Evolutionary conservation across 2,329 filamentous ascomycete species (phyloP).

Genomic region (Proliferodiscus dingleyae): DNA sequence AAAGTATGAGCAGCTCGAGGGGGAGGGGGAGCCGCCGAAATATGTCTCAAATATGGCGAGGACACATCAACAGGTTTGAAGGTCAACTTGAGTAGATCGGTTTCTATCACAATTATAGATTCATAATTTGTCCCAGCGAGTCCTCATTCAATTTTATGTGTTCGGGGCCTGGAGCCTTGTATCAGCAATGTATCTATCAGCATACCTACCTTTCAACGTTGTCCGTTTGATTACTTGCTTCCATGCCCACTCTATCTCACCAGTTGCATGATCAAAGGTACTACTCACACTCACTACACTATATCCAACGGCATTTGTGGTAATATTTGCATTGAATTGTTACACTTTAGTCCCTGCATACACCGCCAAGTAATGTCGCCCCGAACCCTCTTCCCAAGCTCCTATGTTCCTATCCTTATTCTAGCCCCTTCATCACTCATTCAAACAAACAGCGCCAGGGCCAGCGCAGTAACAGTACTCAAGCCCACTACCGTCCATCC

Average conservation of each 20-base stretch:
- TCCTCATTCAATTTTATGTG: too few species aligned
- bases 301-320: not conserved
- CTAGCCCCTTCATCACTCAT: not conserved
- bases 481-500: slow-evolving; percentile 60
- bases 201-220: too few species aligned
- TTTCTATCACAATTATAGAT: too few species aligned
- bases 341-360: not conserved
- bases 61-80: not conserved
- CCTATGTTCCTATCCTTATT: not conserved
- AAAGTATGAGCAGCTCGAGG: not conserved
- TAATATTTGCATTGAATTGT: not conserved
- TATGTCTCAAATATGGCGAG: not conserved
- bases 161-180: too few species aligned
- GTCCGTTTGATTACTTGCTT: too few species aligned
- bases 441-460: slow-evolving; percentile 27
- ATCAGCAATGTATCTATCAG: too few species aligned
- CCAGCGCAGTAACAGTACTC: slow-evolving; percentile 43
- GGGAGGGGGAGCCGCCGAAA: not conserved
- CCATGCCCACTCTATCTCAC: too few species aligned
- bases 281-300: too few species aligned
- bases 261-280: too few species aligned
- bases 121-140: too few species aligned
- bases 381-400: not conserved
- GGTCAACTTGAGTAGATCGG: too few species aligned
- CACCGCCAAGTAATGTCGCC: too few species aligned